A percentile compares a stretch with the other conserved stretches of the same genome.
These are phyloP conservation scores for Platismatia glauca DNA, from an alignment of 495 filamentous ascomycete genomes.

Conservation along the genomic window DNA sequence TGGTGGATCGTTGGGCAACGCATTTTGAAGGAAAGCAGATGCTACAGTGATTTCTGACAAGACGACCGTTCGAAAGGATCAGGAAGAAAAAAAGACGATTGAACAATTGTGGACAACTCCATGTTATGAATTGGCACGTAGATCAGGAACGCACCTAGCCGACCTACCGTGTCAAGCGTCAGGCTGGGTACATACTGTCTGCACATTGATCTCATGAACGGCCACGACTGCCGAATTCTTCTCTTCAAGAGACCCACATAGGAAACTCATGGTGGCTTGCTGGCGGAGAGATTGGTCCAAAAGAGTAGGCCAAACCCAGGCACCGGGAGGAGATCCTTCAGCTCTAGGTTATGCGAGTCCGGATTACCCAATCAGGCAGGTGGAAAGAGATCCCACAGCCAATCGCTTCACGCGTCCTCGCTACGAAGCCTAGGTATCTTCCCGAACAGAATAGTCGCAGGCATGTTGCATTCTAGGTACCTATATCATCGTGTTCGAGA, in stretches of 20 bases:
- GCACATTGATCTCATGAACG: background rate
- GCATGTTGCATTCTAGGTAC: background rate
- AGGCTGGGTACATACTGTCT: background rate
- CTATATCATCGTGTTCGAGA: background rate
- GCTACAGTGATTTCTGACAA: background rate
- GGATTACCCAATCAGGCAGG: background rate
- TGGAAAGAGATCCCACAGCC: background rate
- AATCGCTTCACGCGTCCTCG: background rate
- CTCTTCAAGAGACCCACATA: background rate
- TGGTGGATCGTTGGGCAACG: background rate
- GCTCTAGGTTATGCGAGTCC: background rate
- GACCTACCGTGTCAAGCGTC: background rate
- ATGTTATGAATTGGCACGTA: background rate
- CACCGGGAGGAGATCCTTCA: background rate
- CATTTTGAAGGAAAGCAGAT: background rate
- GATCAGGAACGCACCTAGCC: no score
- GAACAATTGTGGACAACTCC: background rate
- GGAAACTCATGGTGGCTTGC: background rate
- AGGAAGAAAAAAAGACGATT: background rate
- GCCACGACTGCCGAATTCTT: background rate
- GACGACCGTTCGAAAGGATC: background rate
- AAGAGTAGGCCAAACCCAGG: background rate
- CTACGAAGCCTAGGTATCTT: no score
- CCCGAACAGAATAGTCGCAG: background rate
- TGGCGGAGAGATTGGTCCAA: background rate